Evolutionary conservation across 805 yeast genomes (phyloP).

Genomic region (Candida sakaeoensis): DNA sequence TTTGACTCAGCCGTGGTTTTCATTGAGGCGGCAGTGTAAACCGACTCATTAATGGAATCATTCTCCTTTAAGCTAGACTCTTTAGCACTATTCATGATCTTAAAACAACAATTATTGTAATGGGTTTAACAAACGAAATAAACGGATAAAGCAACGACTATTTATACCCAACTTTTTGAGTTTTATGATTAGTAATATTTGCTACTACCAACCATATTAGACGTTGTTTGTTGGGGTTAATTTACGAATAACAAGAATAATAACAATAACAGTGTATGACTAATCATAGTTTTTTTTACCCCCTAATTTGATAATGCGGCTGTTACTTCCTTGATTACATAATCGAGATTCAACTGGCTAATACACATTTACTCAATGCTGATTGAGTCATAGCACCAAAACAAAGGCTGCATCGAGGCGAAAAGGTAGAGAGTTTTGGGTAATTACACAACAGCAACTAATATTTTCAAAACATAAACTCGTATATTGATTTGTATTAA

Average conservation of each 20-base stretch:
- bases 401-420: no score
- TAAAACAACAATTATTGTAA: no score
- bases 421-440: no score
- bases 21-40: conserved; percentile 8
- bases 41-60: conserved; percentile 9
- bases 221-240: not conserved
- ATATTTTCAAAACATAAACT: no score
- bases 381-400: no score
- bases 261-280: not conserved
- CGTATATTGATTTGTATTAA: no score
- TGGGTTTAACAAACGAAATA: not conserved
- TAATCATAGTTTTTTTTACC: not conserved
- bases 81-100: not conserved
- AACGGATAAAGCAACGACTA: not conserved
- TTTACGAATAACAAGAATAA: not conserved
- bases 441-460: no score
- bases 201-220: not conserved
- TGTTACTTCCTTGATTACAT: not conserved
- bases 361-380: no score
- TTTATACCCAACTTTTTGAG: not conserved
- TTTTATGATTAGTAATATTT: not conserved
- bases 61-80: conserved; percentile 2
- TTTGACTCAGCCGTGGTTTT: conserved; percentile 6
- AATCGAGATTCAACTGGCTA: no score
- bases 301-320: not conserved